A percentile compares a stretch with the other conserved stretches of the same genome.
Evolutionary conservation across 73 alveolate genomes (phyloP).

Genomic region (Effrenium voratum): DNA sequence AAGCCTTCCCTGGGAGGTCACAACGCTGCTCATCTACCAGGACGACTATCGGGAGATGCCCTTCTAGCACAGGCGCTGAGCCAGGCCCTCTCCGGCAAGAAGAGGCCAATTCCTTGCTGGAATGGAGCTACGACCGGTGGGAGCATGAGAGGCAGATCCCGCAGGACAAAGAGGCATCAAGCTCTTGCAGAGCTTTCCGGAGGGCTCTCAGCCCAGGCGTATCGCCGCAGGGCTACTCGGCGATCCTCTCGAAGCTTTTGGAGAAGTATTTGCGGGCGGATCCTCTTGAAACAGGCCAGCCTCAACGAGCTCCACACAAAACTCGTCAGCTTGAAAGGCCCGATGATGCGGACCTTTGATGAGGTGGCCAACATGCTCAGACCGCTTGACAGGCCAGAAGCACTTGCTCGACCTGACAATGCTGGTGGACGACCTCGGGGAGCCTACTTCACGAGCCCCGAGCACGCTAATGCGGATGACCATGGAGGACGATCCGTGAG

Average conservation of each 20-base stretch:
- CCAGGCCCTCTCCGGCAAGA: conserved; percentile 5
- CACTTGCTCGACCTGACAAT: too few species aligned
- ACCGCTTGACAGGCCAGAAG: conserved; percentile 23
- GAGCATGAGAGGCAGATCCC: neutral
- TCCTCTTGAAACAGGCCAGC: neutral
- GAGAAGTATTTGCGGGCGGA: conserved; percentile 17
- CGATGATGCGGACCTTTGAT: neutral
- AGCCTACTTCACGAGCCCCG: neutral
- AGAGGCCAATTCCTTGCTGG: neutral
- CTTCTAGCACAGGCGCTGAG: neutral
- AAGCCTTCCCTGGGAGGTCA: too few species aligned
- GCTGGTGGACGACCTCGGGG: neutral
- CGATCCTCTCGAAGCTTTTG: neutral
- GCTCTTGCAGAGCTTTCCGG: neutral
- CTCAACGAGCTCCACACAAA: neutral
- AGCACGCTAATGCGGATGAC: neutral
- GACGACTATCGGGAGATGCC: neutral
- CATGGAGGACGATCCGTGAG: neutral
- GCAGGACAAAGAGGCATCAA: neutral
- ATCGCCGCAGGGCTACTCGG: conserved; percentile 11
- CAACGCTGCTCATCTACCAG: too few species aligned
- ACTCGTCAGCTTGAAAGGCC: neutral
- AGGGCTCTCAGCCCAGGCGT: neutral
- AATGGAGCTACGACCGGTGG: neutral
- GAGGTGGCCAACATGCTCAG: neutral